phyloP scores from a whole-genome alignment of 1,139 yeast genomes.

The Saccharomyces hybrid region DNA sequence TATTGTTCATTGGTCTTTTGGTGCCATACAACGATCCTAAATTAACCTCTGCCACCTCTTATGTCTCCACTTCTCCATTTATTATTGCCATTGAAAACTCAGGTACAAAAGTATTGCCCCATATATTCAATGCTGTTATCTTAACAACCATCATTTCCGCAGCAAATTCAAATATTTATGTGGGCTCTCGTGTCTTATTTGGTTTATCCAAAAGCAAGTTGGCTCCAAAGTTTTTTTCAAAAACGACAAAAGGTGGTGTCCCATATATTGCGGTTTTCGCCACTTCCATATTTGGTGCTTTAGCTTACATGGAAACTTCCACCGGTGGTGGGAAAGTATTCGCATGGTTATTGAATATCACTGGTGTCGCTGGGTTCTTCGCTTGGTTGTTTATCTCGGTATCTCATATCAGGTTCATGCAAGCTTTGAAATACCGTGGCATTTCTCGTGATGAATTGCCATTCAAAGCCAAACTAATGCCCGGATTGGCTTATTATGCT shows the following conservation, averaged over 20 bases:
- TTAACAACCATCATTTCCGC: slow-evolving; percentile 68
- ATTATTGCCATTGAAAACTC: slow-evolving; percentile 57
- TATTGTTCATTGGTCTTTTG: slow-evolving; percentile 64
- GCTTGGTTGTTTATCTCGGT: slow-evolving; percentile 64
- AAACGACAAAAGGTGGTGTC: slow-evolving; percentile 55
- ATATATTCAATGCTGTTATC: slow-evolving; percentile 70
- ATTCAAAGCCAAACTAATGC: slow-evolving; percentile 58
- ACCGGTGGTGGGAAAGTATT: slow-evolving; percentile 62
- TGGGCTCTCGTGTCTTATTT: slow-evolving; percentile 67
- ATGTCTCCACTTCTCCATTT: slow-evolving; percentile 71
- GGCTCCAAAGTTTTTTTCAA: slow-evolving; percentile 53
- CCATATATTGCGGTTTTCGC: slow-evolving; percentile 53
- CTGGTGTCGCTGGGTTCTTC: slow-evolving; percentile 67
- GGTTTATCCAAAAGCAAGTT: slow-evolving; percentile 56
- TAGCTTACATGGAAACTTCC: slow-evolving; percentile 62
- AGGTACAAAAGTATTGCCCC: slow-evolving; percentile 64
- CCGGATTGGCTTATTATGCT: slow-evolving; percentile 54
- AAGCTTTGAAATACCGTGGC: slow-evolving; percentile 47
- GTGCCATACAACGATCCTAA: slow-evolving; percentile 61
- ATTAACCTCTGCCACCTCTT: slow-evolving; percentile 22
- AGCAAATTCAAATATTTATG: slow-evolving; percentile 71
- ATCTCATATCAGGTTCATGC: slow-evolving; percentile 60
- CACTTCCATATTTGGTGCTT: slow-evolving; percentile 54
- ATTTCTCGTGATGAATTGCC: slow-evolving; percentile 59
- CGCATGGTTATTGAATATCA: slow-evolving; percentile 74